Evolutionary conservation across 1,139 yeast genomes (phyloP).

Genomic region (Saccharomyces hybrid): DNA sequence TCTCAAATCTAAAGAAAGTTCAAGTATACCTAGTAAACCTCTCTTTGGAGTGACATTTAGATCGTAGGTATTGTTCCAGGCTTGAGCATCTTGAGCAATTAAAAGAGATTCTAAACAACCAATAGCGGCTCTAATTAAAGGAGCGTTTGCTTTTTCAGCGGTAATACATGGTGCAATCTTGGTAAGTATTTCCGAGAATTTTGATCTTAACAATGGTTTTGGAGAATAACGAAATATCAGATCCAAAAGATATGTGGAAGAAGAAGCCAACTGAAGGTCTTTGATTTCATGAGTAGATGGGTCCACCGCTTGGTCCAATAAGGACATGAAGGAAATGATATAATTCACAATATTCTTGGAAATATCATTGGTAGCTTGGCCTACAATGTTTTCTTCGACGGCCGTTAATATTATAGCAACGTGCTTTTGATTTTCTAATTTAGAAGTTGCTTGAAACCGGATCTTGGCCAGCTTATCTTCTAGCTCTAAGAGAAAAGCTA

Average conservation of each 20-base stretch:
- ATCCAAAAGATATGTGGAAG: conserved; percentile 78
- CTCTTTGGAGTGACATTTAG: conserved; percentile 66
- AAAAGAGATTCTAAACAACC: conserved; percentile 79
- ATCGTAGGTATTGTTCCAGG: conserved; percentile 55
- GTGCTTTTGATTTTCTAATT: conserved; percentile 77
- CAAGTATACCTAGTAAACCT: conserved; percentile 73
- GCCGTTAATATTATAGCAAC: conserved; percentile 70
- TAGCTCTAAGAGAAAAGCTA: conserved; percentile 49
- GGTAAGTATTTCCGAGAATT: conserved; percentile 68
- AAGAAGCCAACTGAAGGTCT: conserved; percentile 58
- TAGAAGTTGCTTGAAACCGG: conserved; percentile 62
- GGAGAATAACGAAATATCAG: conserved; percentile 72
- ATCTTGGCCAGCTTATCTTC: conserved; percentile 64
- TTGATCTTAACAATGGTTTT: conserved; percentile 55
- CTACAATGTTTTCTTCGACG: conserved; percentile 79
- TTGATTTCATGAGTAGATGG: conserved; percentile 43
- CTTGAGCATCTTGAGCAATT: conserved; percentile 68
- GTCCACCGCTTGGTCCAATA: conserved; percentile 67
- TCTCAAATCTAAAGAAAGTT: conserved; percentile 75
- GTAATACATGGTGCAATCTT: conserved; percentile 78
- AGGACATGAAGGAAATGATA: conserved; percentile 72
- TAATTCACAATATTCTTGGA: conserved; percentile 63
- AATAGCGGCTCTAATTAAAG: conserved; percentile 71
- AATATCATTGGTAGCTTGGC: conserved; percentile 40
- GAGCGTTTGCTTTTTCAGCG: conserved; percentile 67